Evolutionary conservation across 2,329 filamentous ascomycete genomes (phyloP).

Genomic region (Scedosporium apiospermum): DNA sequence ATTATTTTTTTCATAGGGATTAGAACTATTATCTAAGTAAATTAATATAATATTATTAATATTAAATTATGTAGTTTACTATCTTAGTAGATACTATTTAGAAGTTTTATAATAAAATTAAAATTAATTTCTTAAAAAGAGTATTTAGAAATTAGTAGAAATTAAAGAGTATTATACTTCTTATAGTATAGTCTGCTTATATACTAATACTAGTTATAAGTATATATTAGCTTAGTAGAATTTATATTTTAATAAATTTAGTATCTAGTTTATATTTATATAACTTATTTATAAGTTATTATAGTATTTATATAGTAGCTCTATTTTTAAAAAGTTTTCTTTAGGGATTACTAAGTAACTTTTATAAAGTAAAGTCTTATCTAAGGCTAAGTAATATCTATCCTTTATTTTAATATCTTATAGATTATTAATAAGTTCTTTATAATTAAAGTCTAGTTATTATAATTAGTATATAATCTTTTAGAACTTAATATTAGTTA

Average conservation of each 20-base stretch:
- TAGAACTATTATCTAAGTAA: neutral
- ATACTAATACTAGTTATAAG: neutral
- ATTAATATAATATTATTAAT: neutral
- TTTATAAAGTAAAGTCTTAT: no score
- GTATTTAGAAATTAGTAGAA: neutral
- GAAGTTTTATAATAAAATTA: neutral
- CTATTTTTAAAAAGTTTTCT: no score
- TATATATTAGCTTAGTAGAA: neutral
- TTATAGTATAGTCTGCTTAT: neutral
- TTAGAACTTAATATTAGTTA: no score
- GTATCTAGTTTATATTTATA: neutral
- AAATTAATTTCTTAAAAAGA: neutral
- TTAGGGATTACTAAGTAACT: no score
- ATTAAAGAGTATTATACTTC: neutral
- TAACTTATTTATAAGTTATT: no score
- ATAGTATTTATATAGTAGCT: no score
- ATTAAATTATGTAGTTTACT: neutral
- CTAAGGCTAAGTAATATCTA: no score
- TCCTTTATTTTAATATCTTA: no score
- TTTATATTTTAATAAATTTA: neutral
- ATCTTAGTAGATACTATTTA: neutral
- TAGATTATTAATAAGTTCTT: no score
- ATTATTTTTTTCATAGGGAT: neutral
- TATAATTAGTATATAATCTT: no score
- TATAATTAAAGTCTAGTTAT: no score